Evolutionary conservation across 148 eudicot species (phyloP).

Genomic region (Rhododendron mucronatum): DNA sequence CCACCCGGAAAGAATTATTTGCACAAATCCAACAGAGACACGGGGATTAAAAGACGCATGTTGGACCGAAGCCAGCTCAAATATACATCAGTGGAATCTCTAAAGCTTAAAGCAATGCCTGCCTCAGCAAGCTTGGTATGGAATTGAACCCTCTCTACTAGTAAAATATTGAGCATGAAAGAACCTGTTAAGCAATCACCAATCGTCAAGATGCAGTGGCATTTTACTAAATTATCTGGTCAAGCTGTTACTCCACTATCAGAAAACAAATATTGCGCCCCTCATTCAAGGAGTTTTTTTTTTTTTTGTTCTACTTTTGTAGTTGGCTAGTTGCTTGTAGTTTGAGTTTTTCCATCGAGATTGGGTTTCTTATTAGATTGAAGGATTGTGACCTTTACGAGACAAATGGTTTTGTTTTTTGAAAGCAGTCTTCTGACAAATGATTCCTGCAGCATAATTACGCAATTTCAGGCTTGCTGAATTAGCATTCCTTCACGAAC

Average conservation of each 20-base stretch:
- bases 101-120: neutral
- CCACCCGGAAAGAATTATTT: neutral
- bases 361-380: neutral
- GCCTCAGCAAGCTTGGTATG: neutral
- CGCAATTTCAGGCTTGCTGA: too few species aligned
- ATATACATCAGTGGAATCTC: neutral
- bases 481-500: too few species aligned
- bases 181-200: neutral
- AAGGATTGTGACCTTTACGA: neutral
- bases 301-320: neutral
- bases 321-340: neutral
- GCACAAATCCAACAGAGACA: neutral
- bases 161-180: neutral
- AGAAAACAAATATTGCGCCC: neutral
- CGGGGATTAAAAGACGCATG: neutral
- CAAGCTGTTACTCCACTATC: neutral
- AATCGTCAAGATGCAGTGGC: neutral
- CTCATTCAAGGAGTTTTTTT: neutral
- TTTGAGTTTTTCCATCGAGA: neutral
- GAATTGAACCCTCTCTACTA: neutral
- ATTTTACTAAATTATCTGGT: neutral
- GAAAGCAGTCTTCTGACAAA: neutral
- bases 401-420: neutral
- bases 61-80: neutral
- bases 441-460: neutral